Base-by-base conservation (phyloP, 108 stramenopile genomes). In the Stephanodiscus triporus region DNA sequence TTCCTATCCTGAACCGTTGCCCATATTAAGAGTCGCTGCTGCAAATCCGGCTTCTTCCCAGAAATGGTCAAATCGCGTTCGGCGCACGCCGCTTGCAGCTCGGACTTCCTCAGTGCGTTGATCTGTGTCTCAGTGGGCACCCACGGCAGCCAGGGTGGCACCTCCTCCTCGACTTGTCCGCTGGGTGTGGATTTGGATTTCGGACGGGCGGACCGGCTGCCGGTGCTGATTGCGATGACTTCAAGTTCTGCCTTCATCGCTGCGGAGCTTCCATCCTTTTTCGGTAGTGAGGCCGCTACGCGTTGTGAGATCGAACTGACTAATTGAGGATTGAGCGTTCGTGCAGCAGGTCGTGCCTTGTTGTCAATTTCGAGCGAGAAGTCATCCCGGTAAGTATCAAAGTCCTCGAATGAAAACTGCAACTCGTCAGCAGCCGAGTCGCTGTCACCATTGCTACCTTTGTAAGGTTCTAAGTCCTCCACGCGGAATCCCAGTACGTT, bases 1-100 rank as follows among this genome's bases (percentile, higher is more conserved):
- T 74, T 60, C 23, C 76, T 69, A 50, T 87, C 72, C 62, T 92
- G 83, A 4, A 77, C 57, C 10, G 37, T 72, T 6, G 81, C 85
- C 91, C 91, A 92, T 14, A 73, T 58, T 63, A 79, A 69, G 40
- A 92, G 64, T 17, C 89, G 79, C 22, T 84, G 72, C 57, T 85
- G 91, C 32, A 92, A 63, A 23, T 77, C 81, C 5, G 68, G 67
- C 59, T 90, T 92, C 45, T 77, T 86, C 13, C 88, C 91, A 6
- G 70, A 73, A 70, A 74, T 45, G 17, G 55, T 32, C 2, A 90
- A 75, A 54, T 85, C 86, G 30, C 91, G 68, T 59, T 92, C 77
- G 1, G 42, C 70, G 54, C 81, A 87, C 1, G 80, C 86, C 5
- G 75, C 73, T 36, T 74, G 77, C 7, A 92, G 60, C 53, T 92